Base-by-base conservation (phyloP, 2,329 filamentous ascomycete species). In the Alternaria sp. region DNA sequence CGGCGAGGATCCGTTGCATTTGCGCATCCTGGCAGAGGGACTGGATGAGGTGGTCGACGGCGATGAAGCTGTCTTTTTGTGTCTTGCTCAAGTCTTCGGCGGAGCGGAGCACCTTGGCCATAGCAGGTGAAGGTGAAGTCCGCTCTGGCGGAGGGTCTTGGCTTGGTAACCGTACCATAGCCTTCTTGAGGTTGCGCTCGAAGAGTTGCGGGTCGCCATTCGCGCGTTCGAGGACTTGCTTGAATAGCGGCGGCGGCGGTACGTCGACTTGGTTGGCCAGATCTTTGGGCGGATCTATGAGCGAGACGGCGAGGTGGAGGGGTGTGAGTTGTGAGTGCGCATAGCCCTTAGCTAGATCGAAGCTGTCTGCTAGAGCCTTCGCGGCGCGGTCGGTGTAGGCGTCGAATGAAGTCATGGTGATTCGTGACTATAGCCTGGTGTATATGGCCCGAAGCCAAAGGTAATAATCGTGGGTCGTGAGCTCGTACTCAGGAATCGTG, bases 41-140 rank as follows among this genome's bases (percentile, higher is more conserved):
- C 66, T 90, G 90, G 75, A 99, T 97, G 55, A 99, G 86, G 79
- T 99, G 96, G 81, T 98, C 96, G 63, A 98, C 90, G 44, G 95
- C 96, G 68, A 99, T 92, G 80, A 90, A 99, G 69, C 89, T 93
- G 79, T 99, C 96, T 75, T 97, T 98, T 75, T 99, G 96, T n/a
- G 94, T 94, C 83, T 96, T 97, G 73, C 96, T 95, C 58, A 99
- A 82, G 30, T 98, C 94, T 79, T 92, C 90, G 3, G 96, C 94
- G 71, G 92, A 89, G 71, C 94, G 88, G 55, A 99, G 86, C 61
- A 97, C 87, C 71, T 91, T 92, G 66, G 90, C 89, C 81, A 98
- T 94, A 9, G 89, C 85, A 1, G 94, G 93, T 11, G 94, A 90
- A 73, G 97, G 89, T 58, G 92, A 89, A 60, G 97, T 90, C 71